Base-by-base conservation (phyloP, 164 flowering plant species). In the Stephania cephalantha region DNA sequence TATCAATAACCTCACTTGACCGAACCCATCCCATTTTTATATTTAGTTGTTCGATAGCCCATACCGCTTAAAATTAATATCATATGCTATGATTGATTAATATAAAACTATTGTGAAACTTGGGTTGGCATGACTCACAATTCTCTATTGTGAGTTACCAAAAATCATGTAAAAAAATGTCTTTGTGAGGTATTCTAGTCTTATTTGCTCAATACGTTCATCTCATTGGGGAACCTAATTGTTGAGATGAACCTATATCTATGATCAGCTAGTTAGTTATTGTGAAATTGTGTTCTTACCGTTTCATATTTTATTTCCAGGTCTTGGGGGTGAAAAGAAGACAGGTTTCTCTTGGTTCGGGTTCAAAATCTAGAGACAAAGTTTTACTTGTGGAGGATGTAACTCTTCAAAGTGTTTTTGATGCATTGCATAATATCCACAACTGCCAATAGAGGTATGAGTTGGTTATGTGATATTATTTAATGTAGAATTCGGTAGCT, bases 281-380 rank as follows among this genome's bases (percentile, higher is more conserved):
- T 7, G 29, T 20, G 25, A 61, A 61, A 18, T 61, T 61, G 66
- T 61, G 20, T 61, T 25, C 66, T 61, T 25, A 50, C 55, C 7
- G 55, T 10, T 42, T 9, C 10, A 18, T 20, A 35, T 25, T 42
- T 64, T 58, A 15, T 76, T 71, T 68, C 73, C 87, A 95, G 99
- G 92, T 95, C 35, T 61, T 95, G 48, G 98, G 99, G 61, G 95
- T 93, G 73, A 95, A 95, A 80, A 88, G 80, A 79, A 87, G 98
- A 81, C 97, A 95, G 74, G 85, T 91, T 3, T 90, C 97, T 0
- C 63, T 91, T 72, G 86, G 91, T 75, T 84, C 95, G 53, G 98
- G 99, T 61, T 90, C 96, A 15, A 91, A 91, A 85, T 95, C 97
- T 68, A 90, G 99, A 83, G 98, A 90, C 85, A 93, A 95, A 83